These are phyloP conservation scores for Agaricus subrufescens DNA, from an alignment of 768 basidiomycete genomes.

Conservation along the genomic window DNA sequence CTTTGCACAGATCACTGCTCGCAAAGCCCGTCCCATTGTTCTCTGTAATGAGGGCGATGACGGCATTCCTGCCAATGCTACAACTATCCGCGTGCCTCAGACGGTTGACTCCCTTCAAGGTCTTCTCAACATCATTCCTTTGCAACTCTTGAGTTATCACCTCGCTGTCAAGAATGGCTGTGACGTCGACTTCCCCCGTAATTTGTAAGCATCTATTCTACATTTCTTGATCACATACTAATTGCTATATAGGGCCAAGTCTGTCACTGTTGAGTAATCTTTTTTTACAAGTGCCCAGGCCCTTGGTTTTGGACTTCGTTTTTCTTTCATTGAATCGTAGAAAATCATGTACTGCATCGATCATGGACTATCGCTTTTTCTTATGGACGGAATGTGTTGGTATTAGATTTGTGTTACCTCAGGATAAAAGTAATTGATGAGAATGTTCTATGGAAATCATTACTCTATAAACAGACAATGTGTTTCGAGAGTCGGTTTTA, in stretches of 20 bases:
- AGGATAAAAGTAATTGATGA: background rate
- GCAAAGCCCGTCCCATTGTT: slow-evolving; percentile 93
- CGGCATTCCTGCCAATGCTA: slow-evolving; percentile 64
- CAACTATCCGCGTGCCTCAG: slow-evolving; percentile 91
- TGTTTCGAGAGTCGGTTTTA: no score
- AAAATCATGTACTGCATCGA: slow-evolving; percentile 1
- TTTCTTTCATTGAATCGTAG: background rate
- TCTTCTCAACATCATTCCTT: slow-evolving; percentile 91
- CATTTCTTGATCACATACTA: slow-evolving; percentile 3
- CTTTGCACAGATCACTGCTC: slow-evolving; percentile 93
- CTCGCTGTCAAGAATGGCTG: slow-evolving; percentile 93
- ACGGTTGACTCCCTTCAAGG: slow-evolving; percentile 96
- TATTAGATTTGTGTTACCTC: background rate
- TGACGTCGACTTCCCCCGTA: slow-evolving; percentile 98
- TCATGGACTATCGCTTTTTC: background rate
- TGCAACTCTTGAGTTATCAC: slow-evolving; percentile 95
- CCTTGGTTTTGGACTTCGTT: background rate
- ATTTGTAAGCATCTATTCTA: slow-evolving; percentile 61
- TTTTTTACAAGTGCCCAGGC: background rate
- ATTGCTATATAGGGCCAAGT: slow-evolving; percentile 54
- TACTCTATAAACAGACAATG: no score
- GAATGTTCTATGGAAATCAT: no score
- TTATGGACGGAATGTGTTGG: background rate
- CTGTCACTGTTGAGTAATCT: slow-evolving; percentile 66
- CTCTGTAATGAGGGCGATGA: slow-evolving; percentile 93